phyloP scores from a whole-genome alignment of 2,329 filamentous ascomycete genomes.

The Ceratocystis alfenasii region DNA sequence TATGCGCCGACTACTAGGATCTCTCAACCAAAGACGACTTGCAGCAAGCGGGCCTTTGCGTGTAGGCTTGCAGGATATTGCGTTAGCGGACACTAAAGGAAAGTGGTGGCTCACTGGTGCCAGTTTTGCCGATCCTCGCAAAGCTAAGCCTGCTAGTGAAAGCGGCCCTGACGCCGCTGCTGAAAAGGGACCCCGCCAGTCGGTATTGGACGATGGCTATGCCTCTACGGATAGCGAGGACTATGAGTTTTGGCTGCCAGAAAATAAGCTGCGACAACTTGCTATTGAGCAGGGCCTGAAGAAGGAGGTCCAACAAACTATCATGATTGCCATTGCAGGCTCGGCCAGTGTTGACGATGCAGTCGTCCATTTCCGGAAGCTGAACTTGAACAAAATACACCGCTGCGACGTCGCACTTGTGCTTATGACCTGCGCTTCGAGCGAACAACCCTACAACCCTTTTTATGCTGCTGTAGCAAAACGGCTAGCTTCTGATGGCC shows the following conservation, averaged over 20 bases:
- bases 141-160: constrained; percentile 21
- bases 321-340: constrained; percentile 84
- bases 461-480: constrained; percentile 83
- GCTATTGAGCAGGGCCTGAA: constrained; percentile 76
- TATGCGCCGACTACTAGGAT: constrained; percentile 79
- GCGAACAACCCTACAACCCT: constrained; percentile 75
- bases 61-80: constrained; percentile 70
- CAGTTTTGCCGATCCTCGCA: constrained; percentile 50
- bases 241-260: constrained; percentile 44
- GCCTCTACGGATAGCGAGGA: constrained; percentile 35
- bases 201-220: constrained; percentile 21
- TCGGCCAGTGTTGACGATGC: constrained; percentile 76
- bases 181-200: background rate
- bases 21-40: constrained; percentile 52
- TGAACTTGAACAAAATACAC: constrained; percentile 75
- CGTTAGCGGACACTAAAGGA: constrained; percentile 69
- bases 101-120: constrained; percentile 99
- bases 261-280: constrained; percentile 51
- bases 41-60: constrained; percentile 72
- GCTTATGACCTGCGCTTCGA: constrained; percentile 72
- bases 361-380: constrained; percentile 63
- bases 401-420: constrained; percentile 79
- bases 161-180: background rate
- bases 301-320: constrained; percentile 74
- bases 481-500: constrained; percentile 62